Conservation (phyloP, 1,139 yeast genomes). For the Candida frijolesensis region DNA sequence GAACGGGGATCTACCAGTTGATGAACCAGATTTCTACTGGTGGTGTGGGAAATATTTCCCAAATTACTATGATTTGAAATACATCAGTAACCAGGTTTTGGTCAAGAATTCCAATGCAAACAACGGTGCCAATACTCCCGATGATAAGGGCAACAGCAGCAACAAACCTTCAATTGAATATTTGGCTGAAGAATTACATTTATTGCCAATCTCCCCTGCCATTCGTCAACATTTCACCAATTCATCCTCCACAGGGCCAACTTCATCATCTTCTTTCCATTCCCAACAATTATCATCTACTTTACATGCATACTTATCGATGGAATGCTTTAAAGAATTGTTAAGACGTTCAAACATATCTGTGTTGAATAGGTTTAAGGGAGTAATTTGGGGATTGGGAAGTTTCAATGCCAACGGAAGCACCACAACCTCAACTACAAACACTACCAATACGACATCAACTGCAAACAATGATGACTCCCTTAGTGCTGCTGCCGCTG, state of each 20-base stretch:
- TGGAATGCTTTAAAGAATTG: conserved; percentile 60
- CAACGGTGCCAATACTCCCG: conserved; percentile 10
- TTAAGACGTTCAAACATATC: conserved; percentile 46
- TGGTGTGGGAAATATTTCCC: conserved; percentile 80
- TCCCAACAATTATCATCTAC: conserved; percentile 50
- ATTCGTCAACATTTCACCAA: conserved; percentile 51
- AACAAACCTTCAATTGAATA: conserved; percentile 52
- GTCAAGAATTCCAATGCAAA: conserved; percentile 18
- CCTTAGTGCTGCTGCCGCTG: not conserved
- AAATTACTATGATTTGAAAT: conserved; percentile 79
- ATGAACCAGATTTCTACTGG: conserved; percentile 76
- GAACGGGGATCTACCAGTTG: conserved; percentile 77
- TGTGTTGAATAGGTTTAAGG: conserved; percentile 45
- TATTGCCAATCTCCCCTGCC: conserved; percentile 52
- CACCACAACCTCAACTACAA: conserved; percentile 4
- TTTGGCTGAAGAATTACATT: conserved; percentile 60
- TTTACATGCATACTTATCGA: conserved; percentile 55
- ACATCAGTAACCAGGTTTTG: conserved; percentile 61
- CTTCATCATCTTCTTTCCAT: conserved; percentile 25
- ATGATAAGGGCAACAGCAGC: conserved; percentile 19
- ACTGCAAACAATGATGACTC: conserved; percentile 19
- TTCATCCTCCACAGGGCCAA: conserved; percentile 22
- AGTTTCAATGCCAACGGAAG: conserved; percentile 23
- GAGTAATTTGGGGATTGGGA: conserved; percentile 57
- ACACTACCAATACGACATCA: conserved; percentile 22